Percentiles rank a stretch among this genome's conserved stretches.
Conservation (phyloP, 164 flowering plant genomes). For the Chimonanthus praecox region DNA sequence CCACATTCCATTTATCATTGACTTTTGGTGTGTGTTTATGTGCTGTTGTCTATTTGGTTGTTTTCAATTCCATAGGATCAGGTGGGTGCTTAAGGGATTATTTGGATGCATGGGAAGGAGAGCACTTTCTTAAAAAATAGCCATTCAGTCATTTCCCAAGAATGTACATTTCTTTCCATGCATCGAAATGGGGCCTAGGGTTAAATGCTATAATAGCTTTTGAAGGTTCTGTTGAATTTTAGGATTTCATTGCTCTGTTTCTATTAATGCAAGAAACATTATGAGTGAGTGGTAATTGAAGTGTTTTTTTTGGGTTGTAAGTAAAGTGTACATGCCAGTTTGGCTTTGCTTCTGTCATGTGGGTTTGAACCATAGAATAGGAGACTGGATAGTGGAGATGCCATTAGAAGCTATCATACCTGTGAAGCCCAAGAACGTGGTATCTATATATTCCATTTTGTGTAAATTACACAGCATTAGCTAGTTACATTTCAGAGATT, state of each 20-base stretch:
- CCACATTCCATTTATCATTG: no score
- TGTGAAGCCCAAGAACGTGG: neutral
- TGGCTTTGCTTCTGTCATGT: neutral
- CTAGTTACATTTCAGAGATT: no score
- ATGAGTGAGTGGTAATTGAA: neutral
- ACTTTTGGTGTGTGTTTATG: no score
- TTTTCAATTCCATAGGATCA: no score
- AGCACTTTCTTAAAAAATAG: no score
- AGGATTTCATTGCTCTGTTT: neutral
- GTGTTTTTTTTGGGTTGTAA: neutral
- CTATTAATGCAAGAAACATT: neutral
- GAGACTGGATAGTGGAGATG: neutral
- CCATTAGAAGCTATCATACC: neutral
- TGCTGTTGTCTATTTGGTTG: no score
- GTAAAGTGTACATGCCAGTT: neutral
- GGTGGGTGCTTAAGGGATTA: no score
- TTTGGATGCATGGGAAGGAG: no score
- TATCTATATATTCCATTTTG: no score
- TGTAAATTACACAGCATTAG: no score
- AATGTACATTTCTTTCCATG: neutral
- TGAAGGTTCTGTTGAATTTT: neutral
- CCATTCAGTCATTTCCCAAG: no score
- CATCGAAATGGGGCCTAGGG: neutral
- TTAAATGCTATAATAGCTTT: neutral
- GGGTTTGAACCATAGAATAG: neutral